Conservation (phyloP, 2,329 filamentous ascomycete species). For the Ophiostoma himal-ulmi region DNA sequence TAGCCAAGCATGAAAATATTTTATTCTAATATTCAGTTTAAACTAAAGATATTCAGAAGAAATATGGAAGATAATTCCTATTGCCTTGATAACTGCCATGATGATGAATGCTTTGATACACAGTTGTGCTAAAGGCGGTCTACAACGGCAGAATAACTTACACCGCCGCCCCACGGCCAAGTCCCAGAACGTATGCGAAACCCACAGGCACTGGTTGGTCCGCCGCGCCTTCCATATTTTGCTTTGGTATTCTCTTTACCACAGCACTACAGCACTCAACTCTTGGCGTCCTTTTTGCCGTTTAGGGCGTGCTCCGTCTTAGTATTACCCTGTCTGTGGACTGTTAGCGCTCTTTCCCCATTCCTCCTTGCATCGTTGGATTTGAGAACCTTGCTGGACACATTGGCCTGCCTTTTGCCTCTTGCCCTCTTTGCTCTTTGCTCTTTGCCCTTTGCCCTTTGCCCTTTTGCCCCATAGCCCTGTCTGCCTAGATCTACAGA, state of each 20-base stretch:
- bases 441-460: background rate
- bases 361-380: constrained; percentile 3
- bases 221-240: background rate
- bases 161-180: constrained; percentile 1
- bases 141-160: background rate
- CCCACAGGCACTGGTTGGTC: background rate
- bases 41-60: background rate
- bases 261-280: background rate
- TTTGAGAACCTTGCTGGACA: constrained; percentile 19
- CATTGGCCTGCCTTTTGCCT: background rate
- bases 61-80: background rate
- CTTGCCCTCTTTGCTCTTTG: background rate
- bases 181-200: background rate
- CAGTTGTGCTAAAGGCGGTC: background rate
- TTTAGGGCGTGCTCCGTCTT: background rate
- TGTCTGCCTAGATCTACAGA: background rate
- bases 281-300: background rate
- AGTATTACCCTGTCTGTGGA: background rate
- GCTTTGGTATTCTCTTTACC: too few relatives aligned
- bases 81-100: too few relatives aligned
- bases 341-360: background rate
- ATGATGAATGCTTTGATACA: background rate
- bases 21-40: background rate
- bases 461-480: background rate
- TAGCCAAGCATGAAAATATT: background rate